Percentiles rank a stretch among this genome's conserved stretches.
These are phyloP conservation scores for Lagenidium giganteum DNA, from an alignment of 352 stramenopile species.

Conservation along the genomic window DNA sequence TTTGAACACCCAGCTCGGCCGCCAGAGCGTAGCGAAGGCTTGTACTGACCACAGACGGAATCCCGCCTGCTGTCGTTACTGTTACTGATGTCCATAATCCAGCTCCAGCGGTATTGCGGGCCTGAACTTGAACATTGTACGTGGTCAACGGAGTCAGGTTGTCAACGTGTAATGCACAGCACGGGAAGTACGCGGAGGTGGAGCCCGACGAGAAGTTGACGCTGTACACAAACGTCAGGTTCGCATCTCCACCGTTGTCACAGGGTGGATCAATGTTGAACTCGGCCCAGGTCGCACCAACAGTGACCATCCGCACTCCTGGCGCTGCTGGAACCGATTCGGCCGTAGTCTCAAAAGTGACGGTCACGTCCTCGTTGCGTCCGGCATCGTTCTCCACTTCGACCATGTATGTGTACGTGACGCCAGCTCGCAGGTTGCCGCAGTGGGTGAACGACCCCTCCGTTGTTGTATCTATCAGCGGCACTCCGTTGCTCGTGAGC, in stretches of 20 bases:
- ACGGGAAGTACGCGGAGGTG: conserved; percentile 9
- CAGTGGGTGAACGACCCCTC: conserved; percentile 31
- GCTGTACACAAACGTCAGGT: conserved; percentile 3
- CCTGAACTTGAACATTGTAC: conserved; percentile 23
- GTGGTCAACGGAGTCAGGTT: conserved; percentile 13
- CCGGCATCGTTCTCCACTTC: conserved; percentile 41
- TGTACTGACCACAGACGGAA: conserved; percentile 18
- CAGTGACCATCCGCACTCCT: conserved; percentile 5
- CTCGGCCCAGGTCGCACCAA: conserved; percentile 5
- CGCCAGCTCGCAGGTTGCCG: conserved; percentile 9
- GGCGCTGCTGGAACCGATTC: conserved; percentile 8
- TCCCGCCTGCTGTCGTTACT: conserved; percentile 23
- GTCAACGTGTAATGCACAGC: conserved; percentile 10
- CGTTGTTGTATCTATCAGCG: conserved; percentile 17
- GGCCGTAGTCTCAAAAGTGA: conserved; percentile 21
- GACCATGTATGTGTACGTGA: conserved; percentile 31
- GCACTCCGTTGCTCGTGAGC: conserved; percentile 21
- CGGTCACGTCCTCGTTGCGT: conserved; percentile 12
- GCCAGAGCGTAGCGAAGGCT: conserved; percentile 19
- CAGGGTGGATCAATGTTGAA: conserved; percentile 21
- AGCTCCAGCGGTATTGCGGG: conserved; percentile 9
- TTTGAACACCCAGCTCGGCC: conserved; percentile 16
- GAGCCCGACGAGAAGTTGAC: not conserved
- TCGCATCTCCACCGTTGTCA: conserved; percentile 22
- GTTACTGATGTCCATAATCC: conserved; percentile 20